Base-by-base conservation (phyloP, 2,329 filamentous ascomycete species). In the Monilinia polystroma region DNA sequence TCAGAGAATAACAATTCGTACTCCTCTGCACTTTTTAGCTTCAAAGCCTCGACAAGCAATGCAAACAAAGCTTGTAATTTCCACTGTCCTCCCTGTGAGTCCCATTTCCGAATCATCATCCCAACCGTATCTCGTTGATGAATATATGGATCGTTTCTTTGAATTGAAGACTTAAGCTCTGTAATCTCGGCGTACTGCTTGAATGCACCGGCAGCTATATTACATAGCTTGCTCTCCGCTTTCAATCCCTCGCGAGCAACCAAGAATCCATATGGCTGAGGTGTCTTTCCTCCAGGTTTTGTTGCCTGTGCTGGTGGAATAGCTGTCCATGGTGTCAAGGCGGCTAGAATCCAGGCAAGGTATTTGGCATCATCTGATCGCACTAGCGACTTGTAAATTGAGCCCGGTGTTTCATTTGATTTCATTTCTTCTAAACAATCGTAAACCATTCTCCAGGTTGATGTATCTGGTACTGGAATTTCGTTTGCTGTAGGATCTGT, bases 201-300 rank as follows among this genome's bases (percentile, higher is more conserved):
- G 60, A 89, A 82, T 11, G 90, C 85, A 29, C 86, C 85, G 18
- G 84, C 83, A 64, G 95, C 80, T 5, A 94, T 79, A 70, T 88
- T 87, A 54, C 84, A 85, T 6, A 92, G 80, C 75, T 90, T 95
- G 75, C 93, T 96, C 2, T 90, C 86, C 1, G 88, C 85, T 74
- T 90, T 92, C 75, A 96, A 87, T 6, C 92, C 92, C 75, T 96
- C 91, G 43, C 89, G 83, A 6, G 87, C 88, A 6, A 90, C 89
- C 41, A 86, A 80, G 3, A 84, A 84, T 4, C 88, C 84, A 23
- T 87, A 81, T 0, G 89, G 86, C 26, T 84, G 82, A 4, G 84
- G 80, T 26, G 79, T 75, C 74, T 86, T 90, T 57, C 79, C 69
- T 56, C 71, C 72, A 78, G 78, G 72, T 5, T 75, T 73, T 64